phyloP scores from a whole-genome alignment of 768 basidiomycete genomes.

The Suillus hirtellus region DNA sequence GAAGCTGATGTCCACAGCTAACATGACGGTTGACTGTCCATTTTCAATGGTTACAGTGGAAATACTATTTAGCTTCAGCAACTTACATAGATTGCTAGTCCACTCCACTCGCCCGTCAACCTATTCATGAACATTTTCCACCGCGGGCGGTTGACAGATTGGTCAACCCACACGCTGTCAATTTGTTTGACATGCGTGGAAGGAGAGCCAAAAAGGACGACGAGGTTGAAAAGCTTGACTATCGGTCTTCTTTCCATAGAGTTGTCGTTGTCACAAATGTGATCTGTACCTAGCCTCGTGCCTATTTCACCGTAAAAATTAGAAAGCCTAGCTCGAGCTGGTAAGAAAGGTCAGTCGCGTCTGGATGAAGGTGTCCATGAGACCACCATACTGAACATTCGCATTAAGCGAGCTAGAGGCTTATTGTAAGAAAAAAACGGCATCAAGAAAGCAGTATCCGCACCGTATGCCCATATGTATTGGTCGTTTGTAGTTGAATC shows the following conservation, averaged over 20 bases:
- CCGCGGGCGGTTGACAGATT: conserved; percentile 7
- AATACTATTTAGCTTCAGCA: neutral
- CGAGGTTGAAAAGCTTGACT: neutral
- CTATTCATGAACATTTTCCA: conserved; percentile 27
- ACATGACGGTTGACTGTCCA: conserved; percentile 34
- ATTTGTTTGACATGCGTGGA: conserved; percentile 37
- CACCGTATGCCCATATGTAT: neutral
- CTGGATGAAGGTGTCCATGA: neutral
- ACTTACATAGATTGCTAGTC: conserved; percentile 16
- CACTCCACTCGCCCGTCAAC: conserved; percentile 16
- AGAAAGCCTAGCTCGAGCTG: conserved; percentile 31
- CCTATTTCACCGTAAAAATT: conserved; percentile 39
- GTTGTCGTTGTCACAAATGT: conserved; percentile 18
- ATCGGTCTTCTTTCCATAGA: neutral
- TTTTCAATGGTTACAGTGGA: neutral
- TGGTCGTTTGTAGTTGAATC: neutral
- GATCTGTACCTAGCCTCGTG: conserved; percentile 33
- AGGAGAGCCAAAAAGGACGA: conserved; percentile 47
- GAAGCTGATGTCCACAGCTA: conserved; percentile 34
- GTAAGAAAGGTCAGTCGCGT: neutral
- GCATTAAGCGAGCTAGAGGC: conserved; percentile 8
- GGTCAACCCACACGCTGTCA: conserved; percentile 11
- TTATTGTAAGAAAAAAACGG: too few relatives aligned
- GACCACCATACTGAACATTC: conserved; percentile 4
- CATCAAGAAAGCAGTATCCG: neutral